These are phyloP conservation scores for Penicillium sp. DNA, from an alignment of 2,329 filamentous ascomycete species.

Conservation along the genomic window DNA sequence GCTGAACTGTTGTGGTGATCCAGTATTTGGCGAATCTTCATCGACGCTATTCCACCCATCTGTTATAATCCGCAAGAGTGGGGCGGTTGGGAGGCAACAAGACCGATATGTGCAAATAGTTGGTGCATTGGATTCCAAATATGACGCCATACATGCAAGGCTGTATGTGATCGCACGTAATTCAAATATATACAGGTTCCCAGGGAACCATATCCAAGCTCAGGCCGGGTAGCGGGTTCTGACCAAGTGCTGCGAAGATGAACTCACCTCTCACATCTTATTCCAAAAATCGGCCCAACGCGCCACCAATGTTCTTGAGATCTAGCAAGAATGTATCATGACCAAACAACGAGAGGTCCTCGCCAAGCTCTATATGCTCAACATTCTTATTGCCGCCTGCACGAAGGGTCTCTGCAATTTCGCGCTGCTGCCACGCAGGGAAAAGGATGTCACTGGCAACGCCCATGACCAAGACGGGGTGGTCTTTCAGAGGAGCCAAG, in stretches of 20 bases:
- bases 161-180: too few species aligned
- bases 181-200: too few species aligned
- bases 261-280: slow-evolving; percentile 28
- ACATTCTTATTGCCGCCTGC: slow-evolving; percentile 73
- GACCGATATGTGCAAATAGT: neutral
- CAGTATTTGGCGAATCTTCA: too few species aligned
- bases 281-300: slow-evolving; percentile 69
- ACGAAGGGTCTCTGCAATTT: slow-evolving; percentile 78
- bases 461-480: slow-evolving; percentile 80
- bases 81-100: neutral
- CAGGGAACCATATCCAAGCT: too few species aligned
- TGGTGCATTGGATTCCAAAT: too few species aligned
- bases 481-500: slow-evolving; percentile 64
- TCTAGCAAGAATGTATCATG: slow-evolving; percentile 96
- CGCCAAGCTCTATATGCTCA: slow-evolving; percentile 82
- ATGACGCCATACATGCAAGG: too few species aligned
- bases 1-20: too few species aligned
- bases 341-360: slow-evolving; percentile 90
- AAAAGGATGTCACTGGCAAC: slow-evolving; percentile 95
- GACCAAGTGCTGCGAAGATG: neutral
- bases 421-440: slow-evolving; percentile 94
- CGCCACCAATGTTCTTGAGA: slow-evolving; percentile 83
- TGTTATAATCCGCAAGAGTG: too few species aligned
- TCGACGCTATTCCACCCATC: too few species aligned
- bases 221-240: too few species aligned